Evolutionary conservation across 345 rosid genomes (phyloP), one percentile per base, ranked within the genome.

Genomic region (Brassica juncea): DNA sequence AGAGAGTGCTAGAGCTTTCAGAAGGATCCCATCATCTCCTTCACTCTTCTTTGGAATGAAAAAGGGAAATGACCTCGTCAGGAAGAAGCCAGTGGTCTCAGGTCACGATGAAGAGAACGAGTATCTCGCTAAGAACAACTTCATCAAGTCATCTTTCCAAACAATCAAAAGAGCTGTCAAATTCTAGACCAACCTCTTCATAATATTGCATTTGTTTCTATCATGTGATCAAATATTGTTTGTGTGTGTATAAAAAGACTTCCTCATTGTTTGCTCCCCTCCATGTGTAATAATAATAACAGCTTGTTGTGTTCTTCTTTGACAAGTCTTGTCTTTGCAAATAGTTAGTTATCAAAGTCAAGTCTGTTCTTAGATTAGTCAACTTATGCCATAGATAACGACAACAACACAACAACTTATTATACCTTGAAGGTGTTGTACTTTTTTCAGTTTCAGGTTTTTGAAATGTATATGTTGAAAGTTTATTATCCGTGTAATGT

Each of bases 1-100:
- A 1, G 97, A 90, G 77, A 95, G 98, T 31, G 90, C 94, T 14
- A 91, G 92, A 86, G 89, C 86, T 63, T 85, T 93, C 71, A 82
- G 90, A 32, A 86, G 94, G 70, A 86, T 91, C 69, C 97, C 97
- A 61, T 95, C 99, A 27, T 95, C 99, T 74, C 98, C 98, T 52
- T 91, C 94, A 37, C 80, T 93, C 82, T 72, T 95, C 66, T 82
- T 88, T 27, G 90, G 92, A 6, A 80, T 88, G 87, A 93, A 91
- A 77, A 95, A 90, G 80, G 94, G 97, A 58, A 93, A 90, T 27
- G 94, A 91, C 77, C 88, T 92, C 82, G 91, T 95, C 72, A 88
- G 85, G 81, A 94, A 88, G 90, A 93, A 89, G 84, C 92, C 92
- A 0, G 70, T 80, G 74, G 92, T 91, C 21, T 82, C 80, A 39